Base-by-base conservation (phyloP, 2,329 filamentous ascomycete genomes). In the Trichophyton mentagrophytes region DNA sequence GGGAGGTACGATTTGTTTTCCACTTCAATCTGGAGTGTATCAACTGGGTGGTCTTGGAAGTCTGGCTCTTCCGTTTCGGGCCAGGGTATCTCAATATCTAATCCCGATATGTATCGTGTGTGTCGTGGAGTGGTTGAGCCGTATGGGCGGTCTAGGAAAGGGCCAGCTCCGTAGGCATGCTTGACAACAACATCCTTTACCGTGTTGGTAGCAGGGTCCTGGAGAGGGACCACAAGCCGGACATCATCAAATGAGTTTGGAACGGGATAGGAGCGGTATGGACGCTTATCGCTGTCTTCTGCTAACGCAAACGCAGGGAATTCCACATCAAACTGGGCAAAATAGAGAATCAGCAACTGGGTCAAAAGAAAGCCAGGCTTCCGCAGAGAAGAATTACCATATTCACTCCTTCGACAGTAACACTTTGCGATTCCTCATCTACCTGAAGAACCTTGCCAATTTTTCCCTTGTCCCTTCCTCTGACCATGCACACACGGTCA, bases 401-500 rank as follows among this genome's bases (percentile, higher is more conserved):
- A 69, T 87, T 85, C 63, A 85, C 67, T 25, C 80, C 82, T 64
- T 83, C 78, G 49, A 91, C 74, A n/a, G 74, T 78, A 53, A 89
- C 77, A 64, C 80, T 80, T 63, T 83, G 85, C 53, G 74, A 76
- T 9, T 79, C 73, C 3, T 69, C 64, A 65, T 83, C 75, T 53
- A 95, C 77, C 1, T 77, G 72, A 62, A 71, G 73, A 51, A 97
- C 82, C n/a, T 77, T 76, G 58, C 89, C 88, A 73, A 99, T 93
- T 76, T 86, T 89, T 68, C 90, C 90, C 76, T 85, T 87, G 69
- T 93, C 88, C 40, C 80, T 81, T 7, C 92, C 91, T 63, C 86
- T 83, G 60, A 90, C 76, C 62, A 97, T 76, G 59, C 92, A 88
- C 36, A 96, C 90, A 62, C 93, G 82, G 74, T 97, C 93, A 5